These are phyloP conservation scores for Phaeosphaeria sp. DNA, from an alignment of 2,329 filamentous ascomycete genomes.

Conservation along the genomic window DNA sequence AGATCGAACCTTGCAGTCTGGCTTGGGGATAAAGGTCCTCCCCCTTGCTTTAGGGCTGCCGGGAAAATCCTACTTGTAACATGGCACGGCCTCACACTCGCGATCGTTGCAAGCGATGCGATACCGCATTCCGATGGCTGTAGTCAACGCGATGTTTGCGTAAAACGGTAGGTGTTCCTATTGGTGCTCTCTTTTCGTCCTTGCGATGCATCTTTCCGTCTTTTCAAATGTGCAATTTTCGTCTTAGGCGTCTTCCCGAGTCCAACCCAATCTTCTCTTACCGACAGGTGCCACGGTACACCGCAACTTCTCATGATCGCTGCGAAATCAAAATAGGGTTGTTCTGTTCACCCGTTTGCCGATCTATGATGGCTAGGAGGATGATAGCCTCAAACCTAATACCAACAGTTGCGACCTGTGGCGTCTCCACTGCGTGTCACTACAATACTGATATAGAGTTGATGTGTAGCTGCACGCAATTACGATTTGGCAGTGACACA, in stretches of 20 bases:
- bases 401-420: no score
- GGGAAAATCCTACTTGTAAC: constrained; percentile 20
- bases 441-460: no score
- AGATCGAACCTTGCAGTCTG: constrained; percentile 15
- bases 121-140: constrained; percentile 1
- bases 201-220: neutral
- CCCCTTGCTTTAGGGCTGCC: constrained; percentile 20
- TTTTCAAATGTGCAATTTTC: constrained; percentile 1
- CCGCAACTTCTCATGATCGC: constrained; percentile 7
- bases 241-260: neutral
- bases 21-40: constrained; percentile 30
- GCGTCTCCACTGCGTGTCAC: no score
- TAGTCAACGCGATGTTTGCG: neutral
- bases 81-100: constrained; percentile 9
- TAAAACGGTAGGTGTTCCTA: constrained; percentile 6
- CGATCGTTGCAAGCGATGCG: constrained; percentile 7
- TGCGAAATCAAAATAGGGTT: neutral
- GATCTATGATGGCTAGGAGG: no score
- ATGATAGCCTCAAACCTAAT: no score
- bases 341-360: no score
- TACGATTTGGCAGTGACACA: no score
- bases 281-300: constrained; percentile 11
- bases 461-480: no score
- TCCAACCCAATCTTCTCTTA: constrained; percentile 6
- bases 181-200: constrained; percentile 4